Base-by-base conservation (phyloP, 2,329 filamentous ascomycete species). In the Penicillium palitans region DNA sequence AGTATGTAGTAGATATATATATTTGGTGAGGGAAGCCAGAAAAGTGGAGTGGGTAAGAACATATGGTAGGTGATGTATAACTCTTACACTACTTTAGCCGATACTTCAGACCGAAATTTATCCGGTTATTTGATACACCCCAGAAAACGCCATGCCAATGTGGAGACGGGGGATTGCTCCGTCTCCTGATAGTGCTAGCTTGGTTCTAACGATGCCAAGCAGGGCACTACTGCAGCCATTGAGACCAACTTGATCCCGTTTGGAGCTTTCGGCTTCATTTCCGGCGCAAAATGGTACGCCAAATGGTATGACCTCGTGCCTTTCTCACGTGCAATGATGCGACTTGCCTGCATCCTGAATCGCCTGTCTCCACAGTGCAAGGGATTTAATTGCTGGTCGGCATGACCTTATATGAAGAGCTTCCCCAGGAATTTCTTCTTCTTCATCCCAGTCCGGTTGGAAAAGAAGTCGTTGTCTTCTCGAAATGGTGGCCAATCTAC, bases 131-230 rank as follows among this genome's bases (percentile, higher is more conserved):
- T 17, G 3, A 17, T 35, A 35, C 7, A 37, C 31, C n/a, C 19
- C 35, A 31, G 9, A 42, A 12, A 42, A 6, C 13, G 21, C n/a
- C 52, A 42, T 39, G 31, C 21, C 21, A 49, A 41, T 25, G 31
- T 40, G 35, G 45, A 35, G 49, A 37, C 39, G 55, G 59, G 58
- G 50, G 12, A 4, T 42, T 55, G 13, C 63, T 66, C 64, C 64
- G 64, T 66, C 51, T 61, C 63, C 17, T 50, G 37, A 55, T 59
- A 46, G 64, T 61, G 31, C 41, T 66, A 66, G 64, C 47, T 37
- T 21, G 45, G 10, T 31, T 19, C 6, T 37, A 54, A 35, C 21
- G 9, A 35, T 25, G 40, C 53, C 55, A 27, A 50, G 46, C 27
- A 55, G 21, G 19, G n/a, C 45, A 49, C 47, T 44, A 46, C 39